phyloP scores from a whole-genome alignment of 495 filamentous ascomycete genomes.

The Ascodesmis nigricans region DNA sequence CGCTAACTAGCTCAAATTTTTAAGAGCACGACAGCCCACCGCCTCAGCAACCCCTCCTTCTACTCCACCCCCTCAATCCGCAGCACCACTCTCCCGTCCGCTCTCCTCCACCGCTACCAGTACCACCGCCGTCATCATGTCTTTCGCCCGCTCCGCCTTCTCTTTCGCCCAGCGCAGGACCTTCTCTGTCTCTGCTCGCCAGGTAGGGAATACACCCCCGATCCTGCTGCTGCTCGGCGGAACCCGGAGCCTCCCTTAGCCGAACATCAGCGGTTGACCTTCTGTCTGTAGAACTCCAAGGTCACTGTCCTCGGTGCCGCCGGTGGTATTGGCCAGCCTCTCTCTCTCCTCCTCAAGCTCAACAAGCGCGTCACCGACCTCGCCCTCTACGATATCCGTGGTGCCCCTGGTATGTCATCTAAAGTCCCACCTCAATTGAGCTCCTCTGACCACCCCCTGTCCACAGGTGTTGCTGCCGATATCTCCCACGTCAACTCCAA shows the following conservation, averaged over 20 bases:
- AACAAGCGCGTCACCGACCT: conserved; percentile 85
- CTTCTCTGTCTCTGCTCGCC: conserved; percentile 78
- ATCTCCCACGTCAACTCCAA: conserved; percentile 98
- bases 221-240: conserved; percentile 2
- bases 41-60: conserved; percentile 1
- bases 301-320: conserved; percentile 88
- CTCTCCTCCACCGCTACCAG: neutral
- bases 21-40: too few relatives aligned
- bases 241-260: neutral
- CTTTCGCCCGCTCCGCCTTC: conserved; percentile 49
- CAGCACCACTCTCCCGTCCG: conserved; percentile 3
- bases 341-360: conserved; percentile 93
- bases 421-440: neutral
- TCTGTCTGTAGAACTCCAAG: conserved; percentile 55
- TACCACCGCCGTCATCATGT: conserved; percentile 36
- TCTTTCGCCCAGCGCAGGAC: conserved; percentile 58
- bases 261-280: conserved; percentile 19
- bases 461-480: conserved; percentile 83
- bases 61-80: conserved; percentile 4
- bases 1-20: too few relatives aligned
- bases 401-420: conserved; percentile 57
- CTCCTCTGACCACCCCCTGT: neutral
- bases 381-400: conserved; percentile 90
- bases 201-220: conserved; percentile 33
- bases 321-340: conserved; percentile 93